Evolutionary conservation across 352 stramenopile genomes (phyloP), one percentile per base, ranked within the genome.

Genomic region (Aphanomyces invadans): DNA sequence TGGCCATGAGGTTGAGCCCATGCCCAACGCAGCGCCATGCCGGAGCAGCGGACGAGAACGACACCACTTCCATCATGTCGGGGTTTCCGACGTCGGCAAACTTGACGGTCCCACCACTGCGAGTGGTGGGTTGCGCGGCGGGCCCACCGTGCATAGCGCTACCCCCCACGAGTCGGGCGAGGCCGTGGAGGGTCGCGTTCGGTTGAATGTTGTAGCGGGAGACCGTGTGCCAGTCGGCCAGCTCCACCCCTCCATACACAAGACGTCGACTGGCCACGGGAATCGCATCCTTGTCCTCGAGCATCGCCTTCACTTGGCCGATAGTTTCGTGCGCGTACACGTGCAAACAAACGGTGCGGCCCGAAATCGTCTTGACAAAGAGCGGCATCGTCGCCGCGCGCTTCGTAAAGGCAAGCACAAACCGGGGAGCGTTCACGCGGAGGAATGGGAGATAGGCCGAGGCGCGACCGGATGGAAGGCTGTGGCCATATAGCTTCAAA

Each of bases 1-100:
- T n/a, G 28, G 31, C 56, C 1, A 29, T 1, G 25, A 65, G 26
- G 56, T 65, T 65, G 2, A 65, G 31, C 11, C 56, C 56, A 21
- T 23, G 31, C 31, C 3, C 19, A 23, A 51, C 39, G 0, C 1
- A 1, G 4, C 56, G 39, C 56, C 56, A 65, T 12, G 7, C 3
- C 3, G 56, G 56, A 15, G 56, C 56, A 7, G 23, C 15, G 11
- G 21, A 21, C 0, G 32, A 26, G 26, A 65, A 65, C 1, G 19
- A 2, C 19, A 60, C 26, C 51, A 36, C 29, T 12, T 39, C 23
- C n/a, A 39, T 3, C 25, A 36, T 36, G 25, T 32, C 51, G 7
- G 5, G 26, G 12, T 42, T 36, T 17, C 12, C 19, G 2, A 60
- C 51, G 12, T 32, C 25, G 51, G 25, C 51, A 39, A 60, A 60